Conservation (phyloP, 2,329 filamentous ascomycete genomes). For the Drechslera avenae region DNA sequence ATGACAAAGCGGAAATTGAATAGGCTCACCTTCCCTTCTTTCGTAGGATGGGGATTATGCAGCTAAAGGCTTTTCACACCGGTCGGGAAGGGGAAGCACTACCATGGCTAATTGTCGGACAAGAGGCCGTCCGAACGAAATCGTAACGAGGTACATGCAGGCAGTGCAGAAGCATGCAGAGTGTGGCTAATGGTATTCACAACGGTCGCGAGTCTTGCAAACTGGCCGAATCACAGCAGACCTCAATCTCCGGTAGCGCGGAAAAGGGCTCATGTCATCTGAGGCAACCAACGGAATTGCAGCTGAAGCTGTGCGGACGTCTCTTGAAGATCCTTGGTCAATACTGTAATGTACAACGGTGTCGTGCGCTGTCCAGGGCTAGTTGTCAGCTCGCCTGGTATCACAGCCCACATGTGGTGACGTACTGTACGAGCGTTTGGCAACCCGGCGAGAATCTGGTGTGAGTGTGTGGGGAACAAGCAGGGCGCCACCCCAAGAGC, state of each 20-base stretch:
- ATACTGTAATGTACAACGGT: neutral
- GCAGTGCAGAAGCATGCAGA: constrained; percentile 12
- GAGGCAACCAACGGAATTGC: constrained; percentile 2
- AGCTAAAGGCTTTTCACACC: constrained; percentile 28
- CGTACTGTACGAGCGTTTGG: constrained; percentile 9
- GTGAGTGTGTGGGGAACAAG: constrained; percentile 14
- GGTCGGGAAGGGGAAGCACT: constrained; percentile 23
- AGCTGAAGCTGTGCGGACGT: neutral
- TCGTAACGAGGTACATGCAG: constrained; percentile 17
- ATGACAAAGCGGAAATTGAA: constrained; percentile 13
- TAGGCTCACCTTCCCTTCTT: constrained; percentile 20
- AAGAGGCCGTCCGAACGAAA: constrained; percentile 13
- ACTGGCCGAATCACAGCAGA: constrained; percentile 5
- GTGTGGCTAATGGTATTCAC: constrained; percentile 6
- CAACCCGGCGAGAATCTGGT: constrained; percentile 9
- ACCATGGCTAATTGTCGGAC: constrained; percentile 11
- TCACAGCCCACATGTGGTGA: constrained; percentile 4
- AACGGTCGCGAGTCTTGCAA: constrained; percentile 4
- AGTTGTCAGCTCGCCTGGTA: neutral
- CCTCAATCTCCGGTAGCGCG: constrained; percentile 13
- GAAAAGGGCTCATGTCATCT: constrained; percentile 4
- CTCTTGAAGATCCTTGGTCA: neutral
- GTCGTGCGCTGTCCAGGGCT: neutral
- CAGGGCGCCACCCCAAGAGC: constrained; percentile 15
- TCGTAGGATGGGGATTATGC: constrained; percentile 12